Conservation (phyloP, 2,329 filamentous ascomycete genomes). For the Colletotrichum spinosum region DNA sequence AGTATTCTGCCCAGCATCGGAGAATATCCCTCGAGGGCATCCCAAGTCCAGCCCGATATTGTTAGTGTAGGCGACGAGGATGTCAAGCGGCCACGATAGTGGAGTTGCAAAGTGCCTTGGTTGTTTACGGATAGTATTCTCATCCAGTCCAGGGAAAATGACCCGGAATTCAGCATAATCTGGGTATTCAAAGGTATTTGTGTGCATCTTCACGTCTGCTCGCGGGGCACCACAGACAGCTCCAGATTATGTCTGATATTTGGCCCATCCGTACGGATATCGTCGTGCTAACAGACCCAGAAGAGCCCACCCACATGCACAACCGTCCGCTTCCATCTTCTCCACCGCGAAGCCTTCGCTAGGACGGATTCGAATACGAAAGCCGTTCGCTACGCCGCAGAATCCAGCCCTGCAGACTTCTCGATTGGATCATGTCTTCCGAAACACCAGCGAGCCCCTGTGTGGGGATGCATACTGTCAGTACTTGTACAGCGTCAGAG, state of each 20-base stretch:
- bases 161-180: too few relatives aligned
- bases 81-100: constrained; percentile 14
- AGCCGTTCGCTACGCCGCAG: constrained; percentile 21
- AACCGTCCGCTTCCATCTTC: neutral
- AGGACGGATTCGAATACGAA: constrained; percentile 28
- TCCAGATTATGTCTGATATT: neutral
- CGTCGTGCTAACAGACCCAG: too few relatives aligned
- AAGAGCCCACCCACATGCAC: too few relatives aligned
- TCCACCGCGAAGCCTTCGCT: constrained; percentile 21
- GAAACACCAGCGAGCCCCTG: constrained; percentile 16
- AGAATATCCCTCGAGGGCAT: constrained; percentile 4
- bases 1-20: constrained; percentile 7
- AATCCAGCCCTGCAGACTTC: constrained; percentile 16
- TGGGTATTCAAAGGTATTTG: too few relatives aligned
- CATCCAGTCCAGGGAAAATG: too few relatives aligned
- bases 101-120: neutral
- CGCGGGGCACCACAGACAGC: neutral
- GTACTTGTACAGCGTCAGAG: neutral
- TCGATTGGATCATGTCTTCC: constrained; percentile 19
- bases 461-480: neutral
- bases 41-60: neutral
- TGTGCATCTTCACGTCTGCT: too few relatives aligned
- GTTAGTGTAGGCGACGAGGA: neutral
- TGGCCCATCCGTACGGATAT: too few relatives aligned
- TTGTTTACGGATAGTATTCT: too few relatives aligned